Evolutionary conservation across 192 early-diverging fungal species (phyloP), one percentile per base, ranked within the genome.

Genomic region (Rhizophagus sp.): DNA sequence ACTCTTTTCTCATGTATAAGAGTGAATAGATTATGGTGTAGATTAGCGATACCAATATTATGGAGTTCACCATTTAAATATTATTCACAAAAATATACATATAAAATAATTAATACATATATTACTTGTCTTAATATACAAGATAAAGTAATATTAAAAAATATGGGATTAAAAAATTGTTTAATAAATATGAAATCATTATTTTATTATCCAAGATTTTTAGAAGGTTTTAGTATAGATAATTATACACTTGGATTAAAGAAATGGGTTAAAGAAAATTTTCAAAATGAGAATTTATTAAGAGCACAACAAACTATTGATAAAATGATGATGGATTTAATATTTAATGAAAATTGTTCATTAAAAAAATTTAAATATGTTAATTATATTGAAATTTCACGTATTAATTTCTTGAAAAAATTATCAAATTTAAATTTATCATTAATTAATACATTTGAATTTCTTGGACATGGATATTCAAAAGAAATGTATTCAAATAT

Each of bases 41-140:
- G 36, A 36, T 27, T 36, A 27, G 36, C 27, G 8, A 36, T 30
- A 27, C n/a, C 66, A 34, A 68, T 68, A 68, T n/a, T 68, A 15
- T 68, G 66, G 66, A 68, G 66, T 27, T 2, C 27, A 68, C 66
- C 66, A 68, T 68, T 68, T 19, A 57, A 57, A 57, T 19, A 6
- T 19, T 57, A 57, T 19, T 57, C 50, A 57, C 50, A 57, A 19
- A 3, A 1, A 57, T 57, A 57, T 19, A 57, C 50, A 3, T 19
- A 12, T 19, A 57, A 57, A 57, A 57, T 57, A 57, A 57, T 57
- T 17, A 57, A 57, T 57, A 57, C 50, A 5, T 57, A 57, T 57
- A 57, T 57, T 19, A 15, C 50, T 57, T 57, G 50, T 19, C 50
- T 57, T 57, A 13, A 57, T 57, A 6, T 19, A 57, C 13, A 57